phyloP scores from a whole-genome alignment of 495 filamentous ascomycete species.

The Lasiosphaeriaceae sp. region DNA sequence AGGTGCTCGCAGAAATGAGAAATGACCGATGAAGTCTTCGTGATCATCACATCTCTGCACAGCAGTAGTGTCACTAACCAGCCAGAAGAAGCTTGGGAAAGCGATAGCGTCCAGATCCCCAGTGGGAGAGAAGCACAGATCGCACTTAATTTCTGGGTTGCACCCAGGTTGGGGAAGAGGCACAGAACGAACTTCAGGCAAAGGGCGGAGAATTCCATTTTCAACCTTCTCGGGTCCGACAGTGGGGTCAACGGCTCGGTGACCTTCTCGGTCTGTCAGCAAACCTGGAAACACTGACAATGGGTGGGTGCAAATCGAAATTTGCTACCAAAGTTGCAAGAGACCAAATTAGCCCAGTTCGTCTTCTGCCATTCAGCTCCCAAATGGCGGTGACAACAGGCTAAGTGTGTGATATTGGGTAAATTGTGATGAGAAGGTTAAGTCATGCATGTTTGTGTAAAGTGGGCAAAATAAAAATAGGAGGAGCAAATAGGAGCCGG shows the following conservation, averaged over 20 bases:
- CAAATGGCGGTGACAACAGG: background rate
- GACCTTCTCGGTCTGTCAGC: slow-evolving; percentile 10
- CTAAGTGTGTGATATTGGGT: slow-evolving; percentile 5
- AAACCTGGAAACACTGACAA: background rate
- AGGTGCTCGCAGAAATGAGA: too few species aligned
- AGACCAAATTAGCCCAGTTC: slow-evolving; percentile 12
- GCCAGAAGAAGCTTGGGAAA: background rate
- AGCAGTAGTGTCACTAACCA: background rate
- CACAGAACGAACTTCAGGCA: background rate
- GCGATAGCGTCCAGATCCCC: background rate
- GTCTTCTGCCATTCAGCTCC: background rate
- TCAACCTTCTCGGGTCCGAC: background rate
- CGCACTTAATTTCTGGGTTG: slow-evolving; percentile 3
- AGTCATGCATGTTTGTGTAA: slow-evolving; percentile 5
- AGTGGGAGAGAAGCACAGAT: background rate
- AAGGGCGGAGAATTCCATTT: background rate
- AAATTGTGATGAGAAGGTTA: slow-evolving; percentile 12
- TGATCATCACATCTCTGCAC: too few species aligned
- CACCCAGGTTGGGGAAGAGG: background rate
- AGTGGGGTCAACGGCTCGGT: slow-evolving; percentile 9
- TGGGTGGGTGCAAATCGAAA: background rate
- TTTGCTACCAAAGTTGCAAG: background rate
- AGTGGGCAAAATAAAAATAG: slow-evolving; percentile 9
- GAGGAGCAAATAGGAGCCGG: background rate
- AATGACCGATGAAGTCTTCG: too few species aligned